phyloP scores from a whole-genome alignment of 768 basidiomycete species.

The Termitomyces sp. region DNA sequence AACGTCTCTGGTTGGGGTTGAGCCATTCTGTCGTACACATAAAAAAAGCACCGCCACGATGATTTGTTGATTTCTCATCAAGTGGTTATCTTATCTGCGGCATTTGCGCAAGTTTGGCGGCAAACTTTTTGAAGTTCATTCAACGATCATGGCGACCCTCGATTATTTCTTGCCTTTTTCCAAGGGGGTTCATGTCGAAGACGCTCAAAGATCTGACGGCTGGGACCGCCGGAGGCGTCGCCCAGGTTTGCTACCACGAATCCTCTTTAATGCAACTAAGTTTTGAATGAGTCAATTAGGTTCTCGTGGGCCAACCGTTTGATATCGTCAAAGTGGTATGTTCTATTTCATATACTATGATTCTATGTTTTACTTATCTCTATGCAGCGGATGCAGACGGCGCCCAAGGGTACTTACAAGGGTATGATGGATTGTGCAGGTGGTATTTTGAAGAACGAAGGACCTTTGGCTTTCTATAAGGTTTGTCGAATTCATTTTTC shows the following conservation, averaged over 20 bases:
- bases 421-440: constrained; percentile 88
- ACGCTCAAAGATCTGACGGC: constrained; percentile 86
- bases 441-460: constrained; percentile 89
- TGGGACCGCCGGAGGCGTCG: constrained; percentile 88
- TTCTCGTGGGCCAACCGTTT: constrained; percentile 91
- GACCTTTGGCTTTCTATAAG: constrained; percentile 95
- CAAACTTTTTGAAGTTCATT: constrained; percentile 11
- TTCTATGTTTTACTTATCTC: not conserved
- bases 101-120: constrained; percentile 29
- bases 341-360: constrained; percentile 12
- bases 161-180: constrained; percentile 4
- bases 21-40: constrained; percentile 4
- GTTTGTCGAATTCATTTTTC: constrained; percentile 30
- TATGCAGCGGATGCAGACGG: constrained; percentile 87
- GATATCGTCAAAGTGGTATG: constrained; percentile 96
- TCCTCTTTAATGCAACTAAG: constrained; percentile 10
- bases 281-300: constrained; percentile 36
- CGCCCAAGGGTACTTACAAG: constrained; percentile 82
- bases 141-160: constrained; percentile 7
- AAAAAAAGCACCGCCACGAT: constrained; percentile 13
- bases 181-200: constrained; percentile 41
- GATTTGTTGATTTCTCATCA: not conserved
- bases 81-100: constrained; percentile 26
- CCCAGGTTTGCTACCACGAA: constrained; percentile 53
- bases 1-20: constrained; percentile 5